Evolutionary conservation across 208 protist species (phyloP).

Genomic region (Wallacemonas sp.): DNA sequence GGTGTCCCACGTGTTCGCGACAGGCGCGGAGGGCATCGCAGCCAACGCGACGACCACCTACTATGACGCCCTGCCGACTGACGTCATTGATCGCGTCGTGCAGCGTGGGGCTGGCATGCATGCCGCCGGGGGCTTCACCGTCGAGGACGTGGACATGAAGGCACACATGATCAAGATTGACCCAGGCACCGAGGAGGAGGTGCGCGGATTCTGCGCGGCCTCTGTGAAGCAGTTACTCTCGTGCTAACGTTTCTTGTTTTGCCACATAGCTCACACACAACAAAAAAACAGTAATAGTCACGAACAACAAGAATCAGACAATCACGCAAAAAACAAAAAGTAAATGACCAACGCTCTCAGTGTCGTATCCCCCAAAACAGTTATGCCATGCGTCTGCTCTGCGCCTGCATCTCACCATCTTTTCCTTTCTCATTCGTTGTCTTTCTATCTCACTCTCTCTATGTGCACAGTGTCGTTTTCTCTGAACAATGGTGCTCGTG

Average conservation of each 20-base stretch:
- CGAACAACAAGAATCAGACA: no score
- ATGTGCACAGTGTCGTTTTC: background rate
- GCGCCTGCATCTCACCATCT: no score
- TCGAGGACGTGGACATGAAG: constrained; percentile 78
- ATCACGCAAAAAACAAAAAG: no score
- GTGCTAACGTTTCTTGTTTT: no score
- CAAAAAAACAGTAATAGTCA: no score
- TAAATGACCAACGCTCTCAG: no score
- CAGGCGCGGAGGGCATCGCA: constrained; percentile 19
- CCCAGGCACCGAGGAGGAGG: constrained; percentile 48
- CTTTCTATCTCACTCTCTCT: no score
- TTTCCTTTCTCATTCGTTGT: no score
- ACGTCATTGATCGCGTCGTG: constrained; percentile 58
- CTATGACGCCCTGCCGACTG: constrained; percentile 46
- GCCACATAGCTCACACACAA: no score
- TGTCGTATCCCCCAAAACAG: no score
- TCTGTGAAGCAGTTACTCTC: constrained; percentile 31
- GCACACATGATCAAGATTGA: constrained; percentile 44
- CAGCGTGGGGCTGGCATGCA: constrained; percentile 44
- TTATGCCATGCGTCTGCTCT: no score
- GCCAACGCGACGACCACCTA: constrained; percentile 66
- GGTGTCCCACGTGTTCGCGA: constrained; percentile 42
- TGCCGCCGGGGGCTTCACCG: constrained; percentile 71
- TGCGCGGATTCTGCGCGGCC: constrained; percentile 45
- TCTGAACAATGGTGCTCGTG: constrained; percentile 88